A percentile compares a stretch with the other conserved stretches of the same genome.
These are phyloP conservation scores for Barnettozyma siamensis DNA, from an alignment of 805 yeast species.

Conservation along the genomic window DNA sequence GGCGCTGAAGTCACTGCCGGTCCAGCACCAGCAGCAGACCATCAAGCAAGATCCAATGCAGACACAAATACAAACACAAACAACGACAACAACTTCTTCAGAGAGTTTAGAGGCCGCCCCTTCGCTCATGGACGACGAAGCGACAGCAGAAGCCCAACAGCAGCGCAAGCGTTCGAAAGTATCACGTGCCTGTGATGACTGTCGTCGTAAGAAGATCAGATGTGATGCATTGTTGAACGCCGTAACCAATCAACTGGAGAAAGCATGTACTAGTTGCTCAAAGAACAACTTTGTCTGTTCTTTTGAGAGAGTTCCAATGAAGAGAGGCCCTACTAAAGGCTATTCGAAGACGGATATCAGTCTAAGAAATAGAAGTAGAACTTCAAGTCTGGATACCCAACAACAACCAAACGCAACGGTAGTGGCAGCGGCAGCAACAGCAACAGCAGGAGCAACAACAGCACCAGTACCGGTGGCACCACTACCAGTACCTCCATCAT, in stretches of 20 bases:
- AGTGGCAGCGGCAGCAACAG: too few relatives aligned
- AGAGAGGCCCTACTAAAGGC: conserved; percentile 78
- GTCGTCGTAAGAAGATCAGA: conserved; percentile 65
- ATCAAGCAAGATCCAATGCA: neutral
- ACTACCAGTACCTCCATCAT: too few relatives aligned
- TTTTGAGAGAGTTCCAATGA: conserved; percentile 66
- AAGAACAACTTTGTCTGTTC: conserved; percentile 58
- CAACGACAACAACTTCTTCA: neutral
- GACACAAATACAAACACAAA: neutral
- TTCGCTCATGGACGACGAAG: neutral
- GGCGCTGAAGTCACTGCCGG: neutral
- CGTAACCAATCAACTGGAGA: conserved; percentile 41
- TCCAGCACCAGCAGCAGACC: neutral
- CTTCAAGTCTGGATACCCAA: conserved; percentile 2
- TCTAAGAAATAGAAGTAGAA: conserved; percentile 1
- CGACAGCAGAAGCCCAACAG: conserved; percentile 3
- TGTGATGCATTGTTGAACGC: conserved; percentile 57
- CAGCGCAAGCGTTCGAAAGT: conserved; percentile 62
- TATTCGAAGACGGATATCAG: conserved; percentile 29
- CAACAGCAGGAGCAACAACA: too few relatives aligned
- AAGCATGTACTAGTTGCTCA: conserved; percentile 55
- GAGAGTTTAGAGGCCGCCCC: neutral
- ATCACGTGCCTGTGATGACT: conserved; percentile 76
- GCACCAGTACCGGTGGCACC: too few relatives aligned
- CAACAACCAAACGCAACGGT: neutral